These are phyloP conservation scores for Talinum fruticosum DNA, from an alignment of 148 eudicot genomes.

Conservation along the genomic window DNA sequence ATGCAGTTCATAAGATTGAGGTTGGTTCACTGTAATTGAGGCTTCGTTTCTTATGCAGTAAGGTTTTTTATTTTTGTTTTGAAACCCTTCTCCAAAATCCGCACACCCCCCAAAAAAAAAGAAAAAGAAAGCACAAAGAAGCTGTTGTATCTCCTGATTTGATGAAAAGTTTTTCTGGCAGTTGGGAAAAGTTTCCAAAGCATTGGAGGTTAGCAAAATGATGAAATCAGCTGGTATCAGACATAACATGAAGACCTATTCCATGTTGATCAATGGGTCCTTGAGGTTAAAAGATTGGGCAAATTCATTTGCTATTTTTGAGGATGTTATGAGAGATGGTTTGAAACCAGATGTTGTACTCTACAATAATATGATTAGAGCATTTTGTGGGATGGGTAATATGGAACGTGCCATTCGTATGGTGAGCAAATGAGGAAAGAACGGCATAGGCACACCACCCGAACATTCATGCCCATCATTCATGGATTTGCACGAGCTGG, in stretches of 20 bases:
- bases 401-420: slow-evolving; percentile 85
- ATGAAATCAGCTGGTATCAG: slow-evolving; percentile 74
- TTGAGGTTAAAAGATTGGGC: slow-evolving; percentile 86
- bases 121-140: too few species aligned
- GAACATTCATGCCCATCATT: slow-evolving; percentile 86
- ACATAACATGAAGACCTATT: slow-evolving; percentile 95
- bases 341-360: slow-evolving; percentile 91
- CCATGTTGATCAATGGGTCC: slow-evolving; percentile 92
- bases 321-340: slow-evolving; percentile 77
- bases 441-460: slow-evolving; percentile 70
- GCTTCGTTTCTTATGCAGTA: not conserved
- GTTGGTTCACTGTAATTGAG: not conserved
- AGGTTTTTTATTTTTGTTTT: not conserved
- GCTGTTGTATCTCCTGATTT: not conserved
- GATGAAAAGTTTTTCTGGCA: slow-evolving; percentile 36
- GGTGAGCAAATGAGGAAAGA: slow-evolving; percentile 76
- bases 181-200: slow-evolving; percentile 82
- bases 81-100: not conserved
- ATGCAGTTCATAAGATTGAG: too few species aligned
- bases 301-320: slow-evolving; percentile 87
- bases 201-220: slow-evolving; percentile 65
- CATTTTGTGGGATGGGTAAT: slow-evolving; percentile 92
- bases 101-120: not conserved
- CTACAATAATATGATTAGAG: slow-evolving; percentile 78
- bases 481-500: slow-evolving; percentile 85